Base-by-base conservation (phyloP, 768 basidiomycete genomes). In the Tulasnella sp. region DNA sequence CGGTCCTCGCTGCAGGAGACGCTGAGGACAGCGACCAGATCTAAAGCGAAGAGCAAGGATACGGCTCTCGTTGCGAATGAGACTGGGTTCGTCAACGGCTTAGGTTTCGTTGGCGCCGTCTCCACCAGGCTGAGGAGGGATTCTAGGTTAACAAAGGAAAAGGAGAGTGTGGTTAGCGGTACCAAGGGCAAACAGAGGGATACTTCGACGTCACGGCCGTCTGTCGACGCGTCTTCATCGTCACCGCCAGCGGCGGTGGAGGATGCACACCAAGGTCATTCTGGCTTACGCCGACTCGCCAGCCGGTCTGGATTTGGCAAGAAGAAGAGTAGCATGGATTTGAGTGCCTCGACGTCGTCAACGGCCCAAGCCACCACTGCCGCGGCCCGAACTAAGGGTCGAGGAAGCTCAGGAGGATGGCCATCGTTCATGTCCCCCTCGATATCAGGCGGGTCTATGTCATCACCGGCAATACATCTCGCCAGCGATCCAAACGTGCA, bases 381-480 rank as follows among this genome's bases (percentile, higher is more conserved):
- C 8, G n/a, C 45, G 15, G 34, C 54, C n/a, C 45, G 19, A 27
- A 34, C 41, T 11, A 27, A 45, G 42, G 25, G 54, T 29, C 54
- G 31, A 38, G 54, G 17, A 11, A 34, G 11, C 53, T 34, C 42
- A 45, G 45, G 41, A 27, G 54, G 53, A 21, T 55, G 54, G 54
- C 19, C 54, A 3, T 55, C 54, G 17, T 87, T 80, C 72, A 71
- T 77, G 61, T 76, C 80, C 45, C 85, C 85, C 45, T 85, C 84
- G 38, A 70, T 87, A 61, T 77, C 80, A 57, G 78, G 77, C 62
- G 86, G 79, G 41, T 85, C 87, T 49, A 76, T 84, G 74, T 88
- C 86, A 59, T 85, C 85, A 21, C 86, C 87, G 54, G 77, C 82
- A 27, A 70, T 89, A 45, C 82, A 84, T 65, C 75, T 83, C 57